These are phyloP conservation scores for Achaetomiella virescens DNA, from an alignment of 495 filamentous ascomycete species.

Conservation along the genomic window DNA sequence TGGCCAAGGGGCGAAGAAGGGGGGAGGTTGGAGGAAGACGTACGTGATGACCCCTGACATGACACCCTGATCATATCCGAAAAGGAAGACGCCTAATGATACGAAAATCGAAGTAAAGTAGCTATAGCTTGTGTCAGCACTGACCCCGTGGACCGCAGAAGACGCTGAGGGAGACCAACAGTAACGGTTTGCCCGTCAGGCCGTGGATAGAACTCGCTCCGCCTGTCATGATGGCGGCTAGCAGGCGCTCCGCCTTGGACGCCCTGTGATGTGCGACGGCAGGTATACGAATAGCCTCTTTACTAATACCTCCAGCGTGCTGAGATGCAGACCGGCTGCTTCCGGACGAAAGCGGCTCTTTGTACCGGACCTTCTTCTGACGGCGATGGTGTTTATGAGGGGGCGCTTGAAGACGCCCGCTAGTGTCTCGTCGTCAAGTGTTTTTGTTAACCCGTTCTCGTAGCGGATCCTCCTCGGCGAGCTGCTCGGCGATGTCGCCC, in stretches of 20 bases:
- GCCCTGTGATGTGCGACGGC: conserved; percentile 56
- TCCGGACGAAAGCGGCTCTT: conserved; percentile 23
- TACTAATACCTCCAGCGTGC: conserved; percentile 49
- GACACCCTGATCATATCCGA: conserved; percentile 98
- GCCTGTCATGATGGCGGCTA: conserved; percentile 82
- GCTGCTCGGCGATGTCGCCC: conserved; percentile 87
- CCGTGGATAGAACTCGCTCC: conserved; percentile 71
- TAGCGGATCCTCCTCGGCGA: conserved; percentile 74
- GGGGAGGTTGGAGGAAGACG: conserved; percentile 26
- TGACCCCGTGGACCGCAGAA: neutral
- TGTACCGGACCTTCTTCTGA: conserved; percentile 43
- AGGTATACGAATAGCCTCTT: conserved; percentile 80
- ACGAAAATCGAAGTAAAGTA: conserved; percentile 99
- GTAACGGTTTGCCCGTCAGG: conserved; percentile 87
- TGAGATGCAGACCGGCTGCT: conserved; percentile 19
- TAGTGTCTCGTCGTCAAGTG: conserved; percentile 53
- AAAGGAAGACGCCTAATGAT: conserved; percentile 93
- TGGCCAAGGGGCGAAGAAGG: conserved; percentile 6
- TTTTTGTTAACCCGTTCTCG: conserved; percentile 56
- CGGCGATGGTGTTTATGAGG: conserved; percentile 25
- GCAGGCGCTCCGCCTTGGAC: conserved; percentile 55
- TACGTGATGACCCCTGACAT: conserved; percentile 99
- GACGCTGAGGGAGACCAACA: conserved; percentile 51
- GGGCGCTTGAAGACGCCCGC: conserved; percentile 41
- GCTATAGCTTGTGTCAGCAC: conserved; percentile 37